A percentile compares a stretch with the other conserved stretches of the same genome.
Conservation (phyloP, 306 rosid species). For the Casuarina cunninghamiana region DNA sequence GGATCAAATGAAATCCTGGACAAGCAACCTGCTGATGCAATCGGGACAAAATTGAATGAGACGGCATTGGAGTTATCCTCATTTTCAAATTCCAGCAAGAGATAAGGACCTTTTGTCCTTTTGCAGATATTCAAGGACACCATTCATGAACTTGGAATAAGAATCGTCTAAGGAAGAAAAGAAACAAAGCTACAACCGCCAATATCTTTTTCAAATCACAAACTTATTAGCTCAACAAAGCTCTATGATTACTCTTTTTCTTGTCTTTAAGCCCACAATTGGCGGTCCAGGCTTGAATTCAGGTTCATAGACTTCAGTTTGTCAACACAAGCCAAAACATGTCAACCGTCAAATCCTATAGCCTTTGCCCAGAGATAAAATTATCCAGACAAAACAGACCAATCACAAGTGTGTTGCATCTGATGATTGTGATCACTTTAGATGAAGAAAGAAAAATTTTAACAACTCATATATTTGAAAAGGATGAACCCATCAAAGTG, state of each 20-base stretch:
- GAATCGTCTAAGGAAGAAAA: not conserved
- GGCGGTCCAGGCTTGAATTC: conserved; percentile 8
- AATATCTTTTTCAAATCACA: not conserved
- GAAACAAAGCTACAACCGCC: not conserved
- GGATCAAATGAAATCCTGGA: not conserved
- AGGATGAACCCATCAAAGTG: not conserved
- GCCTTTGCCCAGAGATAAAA: not conserved
- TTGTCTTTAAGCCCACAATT: conserved; percentile 11
- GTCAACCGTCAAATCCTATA: not conserved
- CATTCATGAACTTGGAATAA: conserved; percentile 2
- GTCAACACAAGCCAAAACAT: conserved; percentile 13
- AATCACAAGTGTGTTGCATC: not conserved
- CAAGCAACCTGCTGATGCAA: not conserved
- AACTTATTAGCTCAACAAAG: not conserved
- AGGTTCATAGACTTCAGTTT: conserved; percentile 8
- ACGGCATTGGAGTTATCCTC: not conserved
- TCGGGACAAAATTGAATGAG: conserved; percentile 6
- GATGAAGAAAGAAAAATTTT: not conserved
- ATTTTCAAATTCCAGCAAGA: conserved; percentile 1
- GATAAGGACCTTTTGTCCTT: conserved; percentile 5
- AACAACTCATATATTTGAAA: not conserved
- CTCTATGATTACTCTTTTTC: not conserved
- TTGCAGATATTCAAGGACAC: conserved; percentile 1
- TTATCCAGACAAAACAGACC: not conserved
- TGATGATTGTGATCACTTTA: not conserved